These are phyloP conservation scores for Diaporthe destruens DNA, from an alignment of 2,329 filamentous ascomycete genomes.

Conservation along the genomic window DNA sequence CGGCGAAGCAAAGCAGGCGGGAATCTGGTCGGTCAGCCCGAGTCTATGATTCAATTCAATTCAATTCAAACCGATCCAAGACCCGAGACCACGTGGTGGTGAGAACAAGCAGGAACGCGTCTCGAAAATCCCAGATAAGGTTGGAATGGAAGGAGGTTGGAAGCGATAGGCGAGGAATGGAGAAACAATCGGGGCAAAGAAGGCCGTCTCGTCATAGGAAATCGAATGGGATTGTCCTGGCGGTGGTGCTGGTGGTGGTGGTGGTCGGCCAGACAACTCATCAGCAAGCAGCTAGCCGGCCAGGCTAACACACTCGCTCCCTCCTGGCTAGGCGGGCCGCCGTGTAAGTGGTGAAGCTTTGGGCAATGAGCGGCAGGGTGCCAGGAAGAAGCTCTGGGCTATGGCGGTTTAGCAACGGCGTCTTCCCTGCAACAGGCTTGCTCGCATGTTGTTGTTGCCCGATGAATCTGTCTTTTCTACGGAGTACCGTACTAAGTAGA, in stretches of 20 bases:
- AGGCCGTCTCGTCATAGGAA: slow-evolving; percentile 18
- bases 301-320: neutral
- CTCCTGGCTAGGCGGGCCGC: neutral
- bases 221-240: slow-evolving; percentile 11
- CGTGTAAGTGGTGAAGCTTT: slow-evolving; percentile 25
- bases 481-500: too few relatives aligned
- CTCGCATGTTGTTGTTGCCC: neutral
- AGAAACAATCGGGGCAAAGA: neutral
- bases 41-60: neutral
- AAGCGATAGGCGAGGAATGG: slow-evolving; percentile 25
- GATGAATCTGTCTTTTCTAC: neutral
- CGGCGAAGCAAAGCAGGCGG: slow-evolving; percentile 23
- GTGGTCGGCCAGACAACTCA: slow-evolving; percentile 35
- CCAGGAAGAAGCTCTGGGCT: slow-evolving; percentile 29
- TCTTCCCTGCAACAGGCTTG: slow-evolving; percentile 16
- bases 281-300: slow-evolving; percentile 1
- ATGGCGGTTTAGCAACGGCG: slow-evolving; percentile 24
- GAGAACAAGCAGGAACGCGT: neutral
- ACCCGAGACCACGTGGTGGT: slow-evolving; percentile 15
- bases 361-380: slow-evolving; percentile 24
- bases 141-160: slow-evolving; percentile 35
- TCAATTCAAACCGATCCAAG: too few relatives aligned
- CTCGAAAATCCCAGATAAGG: slow-evolving; percentile 28
- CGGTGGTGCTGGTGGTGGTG: neutral
- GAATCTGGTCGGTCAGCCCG: neutral